These are phyloP conservation scores for Pichia sp. DNA, from an alignment of 1,139 yeast genomes.

Conservation along the genomic window DNA sequence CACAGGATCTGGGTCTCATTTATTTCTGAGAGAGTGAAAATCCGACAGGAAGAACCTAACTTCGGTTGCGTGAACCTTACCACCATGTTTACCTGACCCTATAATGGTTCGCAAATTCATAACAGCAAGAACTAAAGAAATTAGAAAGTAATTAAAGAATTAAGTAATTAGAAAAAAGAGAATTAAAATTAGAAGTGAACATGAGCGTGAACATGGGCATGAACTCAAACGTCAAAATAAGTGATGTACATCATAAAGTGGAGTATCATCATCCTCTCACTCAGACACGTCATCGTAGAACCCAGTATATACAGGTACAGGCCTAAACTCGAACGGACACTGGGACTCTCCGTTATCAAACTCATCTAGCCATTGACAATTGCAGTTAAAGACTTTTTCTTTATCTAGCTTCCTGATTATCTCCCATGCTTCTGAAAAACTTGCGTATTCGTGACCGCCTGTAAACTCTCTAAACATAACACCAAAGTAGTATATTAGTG, in stretches of 20 bases:
- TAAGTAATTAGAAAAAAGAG: background rate
- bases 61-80: conserved; percentile 15
- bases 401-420: conserved; percentile 32
- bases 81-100: conserved; percentile 15
- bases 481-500: conserved; percentile 61
- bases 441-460: conserved; percentile 29
- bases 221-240: background rate
- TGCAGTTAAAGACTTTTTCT: conserved; percentile 26
- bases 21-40: conserved; percentile 26
- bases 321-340: conserved; percentile 26
- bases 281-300: conserved; percentile 31
- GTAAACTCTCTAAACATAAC: conserved; percentile 49
- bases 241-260: conserved; percentile 1
- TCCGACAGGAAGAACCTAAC: conserved; percentile 9
- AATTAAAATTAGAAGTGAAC: background rate
- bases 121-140: background rate
- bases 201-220: background rate
- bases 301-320: conserved; percentile 23
- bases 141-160: background rate
- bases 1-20: conserved; percentile 25
- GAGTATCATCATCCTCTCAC: conserved; percentile 6
- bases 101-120: conserved; percentile 13
- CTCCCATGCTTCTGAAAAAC: conserved; percentile 23
- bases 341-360: conserved; percentile 38
- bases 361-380: conserved; percentile 48